These are phyloP conservation scores for Acer yangbiense DNA, from an alignment of 345 rosid species.

Conservation along the genomic window DNA sequence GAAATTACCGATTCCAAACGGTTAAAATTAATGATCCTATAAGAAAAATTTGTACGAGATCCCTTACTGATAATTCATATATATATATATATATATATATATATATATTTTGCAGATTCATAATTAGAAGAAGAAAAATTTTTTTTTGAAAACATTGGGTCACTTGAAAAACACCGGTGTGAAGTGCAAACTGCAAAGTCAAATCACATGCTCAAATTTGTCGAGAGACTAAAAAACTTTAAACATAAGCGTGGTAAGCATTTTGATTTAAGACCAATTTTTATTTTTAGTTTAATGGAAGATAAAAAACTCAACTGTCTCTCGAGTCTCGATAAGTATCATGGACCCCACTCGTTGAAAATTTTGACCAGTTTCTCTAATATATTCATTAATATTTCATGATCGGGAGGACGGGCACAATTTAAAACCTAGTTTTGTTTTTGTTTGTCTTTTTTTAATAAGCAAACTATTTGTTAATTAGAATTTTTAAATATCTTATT, in stretches of 20 bases:
- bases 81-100: no score
- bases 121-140: neutral
- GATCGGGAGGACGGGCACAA: no score
- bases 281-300: neutral
- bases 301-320: neutral
- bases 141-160: neutral
- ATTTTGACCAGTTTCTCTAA: neutral
- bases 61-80: no score
- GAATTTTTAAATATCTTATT: no score
- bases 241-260: neutral
- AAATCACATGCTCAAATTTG: neutral
- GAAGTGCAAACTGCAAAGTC: constrained; percentile 6
- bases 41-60: no score
- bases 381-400: no score
- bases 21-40: no score
- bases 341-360: neutral
- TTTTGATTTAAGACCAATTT: neutral
- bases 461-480: no score
- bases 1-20: no score
- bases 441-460: no score
- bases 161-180: neutral
- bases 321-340: neutral
- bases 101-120: no score
- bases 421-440: no score
- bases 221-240: neutral